A percentile compares a stretch with the other conserved stretches of the same genome.
Conservation (phyloP, 345 rosid species). For the Cardamine resedifolia region DNA sequence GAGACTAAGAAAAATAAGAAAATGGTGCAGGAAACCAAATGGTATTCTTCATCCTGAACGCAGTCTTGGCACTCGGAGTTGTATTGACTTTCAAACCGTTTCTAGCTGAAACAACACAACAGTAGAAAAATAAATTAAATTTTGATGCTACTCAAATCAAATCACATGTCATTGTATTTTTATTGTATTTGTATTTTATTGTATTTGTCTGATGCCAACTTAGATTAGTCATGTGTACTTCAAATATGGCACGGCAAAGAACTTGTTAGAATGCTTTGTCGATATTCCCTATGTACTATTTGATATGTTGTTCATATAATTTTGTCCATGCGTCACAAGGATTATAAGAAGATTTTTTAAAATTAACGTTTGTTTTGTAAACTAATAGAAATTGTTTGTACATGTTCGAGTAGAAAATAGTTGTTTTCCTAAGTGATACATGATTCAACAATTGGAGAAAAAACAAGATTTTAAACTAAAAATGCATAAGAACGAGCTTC, state of each 20-base stretch:
- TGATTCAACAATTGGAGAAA: background rate
- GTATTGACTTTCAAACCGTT: slow-evolving; percentile 77
- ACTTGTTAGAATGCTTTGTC: background rate
- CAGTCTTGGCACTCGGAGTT: slow-evolving; percentile 54
- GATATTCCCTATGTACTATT: background rate
- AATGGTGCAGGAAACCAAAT: slow-evolving; percentile 56
- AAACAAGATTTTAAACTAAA: no score
- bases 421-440: no score
- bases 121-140: background rate
- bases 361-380: background rate
- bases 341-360: background rate
- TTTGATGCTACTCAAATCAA: background rate
- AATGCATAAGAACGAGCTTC: no score
- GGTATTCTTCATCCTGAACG: slow-evolving; percentile 65
- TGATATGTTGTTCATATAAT: background rate
- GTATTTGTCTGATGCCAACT: background rate
- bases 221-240: background rate
- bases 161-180: background rate
- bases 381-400: background rate
- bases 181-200: background rate
- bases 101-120: slow-evolving; percentile 34
- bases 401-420: background rate
- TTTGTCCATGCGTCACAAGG: background rate
- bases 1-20: background rate
- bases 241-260: background rate